Evolutionary conservation across 495 filamentous ascomycete genomes (phyloP).

Genomic region (Tuber melanosporum): DNA sequence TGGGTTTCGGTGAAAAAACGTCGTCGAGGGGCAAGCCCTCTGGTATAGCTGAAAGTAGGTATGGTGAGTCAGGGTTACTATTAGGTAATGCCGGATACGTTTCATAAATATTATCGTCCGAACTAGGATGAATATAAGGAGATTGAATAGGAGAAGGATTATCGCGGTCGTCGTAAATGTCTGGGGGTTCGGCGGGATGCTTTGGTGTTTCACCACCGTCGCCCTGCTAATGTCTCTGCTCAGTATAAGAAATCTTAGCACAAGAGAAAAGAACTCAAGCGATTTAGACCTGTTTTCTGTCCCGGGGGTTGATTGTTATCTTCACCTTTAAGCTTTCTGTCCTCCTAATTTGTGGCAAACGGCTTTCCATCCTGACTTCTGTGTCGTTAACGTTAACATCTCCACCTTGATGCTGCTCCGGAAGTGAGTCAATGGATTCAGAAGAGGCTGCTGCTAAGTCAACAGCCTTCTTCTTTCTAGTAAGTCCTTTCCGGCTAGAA

Average conservation of each 20-base stretch:
- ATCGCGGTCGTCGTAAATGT: conserved; percentile 27
- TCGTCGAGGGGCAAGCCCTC: not conserved
- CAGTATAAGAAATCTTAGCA: conserved; percentile 12
- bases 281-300: not conserved
- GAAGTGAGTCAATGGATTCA: conserved; percentile 2
- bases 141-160: conserved; percentile 29
- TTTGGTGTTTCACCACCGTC: conserved; percentile 22
- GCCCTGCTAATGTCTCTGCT: conserved; percentile 27
- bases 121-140: conserved; percentile 20
- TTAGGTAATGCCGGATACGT: conserved; percentile 22
- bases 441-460: not conserved
- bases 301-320: not conserved
- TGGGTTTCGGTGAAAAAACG: not conserved
- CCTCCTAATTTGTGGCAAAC: conserved; percentile 2
- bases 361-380: not conserved
- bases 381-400: not conserved
- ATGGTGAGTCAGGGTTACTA: conserved; percentile 19
- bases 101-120: conserved; percentile 34
- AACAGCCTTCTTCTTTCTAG: not conserved
- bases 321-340: conserved; percentile 4
- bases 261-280: conserved; percentile 3
- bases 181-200: conserved; percentile 10
- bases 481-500: not conserved
- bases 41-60: not conserved
- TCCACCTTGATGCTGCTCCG: not conserved